These are phyloP conservation scores for Fusarium papillatum DNA, from an alignment of 2,329 filamentous ascomycete species.

Conservation along the genomic window DNA sequence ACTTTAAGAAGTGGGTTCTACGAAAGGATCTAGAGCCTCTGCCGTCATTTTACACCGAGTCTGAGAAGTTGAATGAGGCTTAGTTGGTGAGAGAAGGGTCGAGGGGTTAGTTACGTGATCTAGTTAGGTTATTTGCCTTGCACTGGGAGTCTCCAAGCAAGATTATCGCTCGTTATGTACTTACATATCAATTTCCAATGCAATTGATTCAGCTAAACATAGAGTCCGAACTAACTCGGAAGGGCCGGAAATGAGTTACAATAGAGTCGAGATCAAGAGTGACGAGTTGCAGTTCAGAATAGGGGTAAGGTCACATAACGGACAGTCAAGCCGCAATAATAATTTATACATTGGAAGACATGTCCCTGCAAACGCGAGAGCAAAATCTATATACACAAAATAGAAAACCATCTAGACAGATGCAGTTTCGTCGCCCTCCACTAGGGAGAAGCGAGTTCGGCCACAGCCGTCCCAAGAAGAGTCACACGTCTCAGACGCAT, in stretches of 20 bases:
- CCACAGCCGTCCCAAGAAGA: slow-evolving; percentile 8
- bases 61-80: slow-evolving; percentile 12
- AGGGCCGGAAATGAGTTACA: background rate
- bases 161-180: background rate
- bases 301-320: background rate
- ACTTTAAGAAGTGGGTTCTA: slow-evolving; percentile 42
- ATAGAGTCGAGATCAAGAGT: background rate
- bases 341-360: slow-evolving; percentile 42
- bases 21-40: slow-evolving; percentile 43
- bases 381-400: slow-evolving; percentile 45
- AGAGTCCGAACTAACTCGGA: background rate
- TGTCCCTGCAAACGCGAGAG: slow-evolving; percentile 33
- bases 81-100: background rate
- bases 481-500: slow-evolving; percentile 26
- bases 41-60: slow-evolving; percentile 41
- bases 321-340: slow-evolving; percentile 1
- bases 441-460: slow-evolving; percentile 30
- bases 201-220: background rate
- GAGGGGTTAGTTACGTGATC: background rate
- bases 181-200: background rate
- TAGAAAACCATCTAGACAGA: slow-evolving; percentile 39
- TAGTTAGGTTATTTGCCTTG: background rate
- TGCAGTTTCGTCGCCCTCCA: slow-evolving; percentile 32
- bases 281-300: background rate
- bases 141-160: background rate